These are phyloP conservation scores for Linum lewisii DNA, from an alignment of 345 rosid genomes.

Conservation along the genomic window DNA sequence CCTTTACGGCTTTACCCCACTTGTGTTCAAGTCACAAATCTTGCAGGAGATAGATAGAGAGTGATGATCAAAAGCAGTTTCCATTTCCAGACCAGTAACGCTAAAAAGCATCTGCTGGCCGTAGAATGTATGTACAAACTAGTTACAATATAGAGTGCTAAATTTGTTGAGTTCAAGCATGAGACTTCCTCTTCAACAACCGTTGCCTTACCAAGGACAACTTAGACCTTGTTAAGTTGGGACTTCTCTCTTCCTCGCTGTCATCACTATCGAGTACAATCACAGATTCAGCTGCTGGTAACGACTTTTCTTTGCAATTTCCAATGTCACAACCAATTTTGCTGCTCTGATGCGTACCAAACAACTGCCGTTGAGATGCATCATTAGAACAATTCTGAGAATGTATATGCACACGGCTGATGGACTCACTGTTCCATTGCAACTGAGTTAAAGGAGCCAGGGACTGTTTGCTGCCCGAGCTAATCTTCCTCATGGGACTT, in stretches of 20 bases:
- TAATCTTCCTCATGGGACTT: slow-evolving; percentile 15
- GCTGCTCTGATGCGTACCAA: slow-evolving; percentile 9
- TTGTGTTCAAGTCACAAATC: no score
- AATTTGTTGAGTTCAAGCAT: no score
- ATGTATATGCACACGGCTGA: slow-evolving; percentile 8
- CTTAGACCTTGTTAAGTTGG: slow-evolving; percentile 23
- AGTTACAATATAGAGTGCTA: no score
- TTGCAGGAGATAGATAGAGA: no score
- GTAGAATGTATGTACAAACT: no score
- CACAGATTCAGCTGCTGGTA: slow-evolving; percentile 28
- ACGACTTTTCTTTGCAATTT: slow-evolving; percentile 22
- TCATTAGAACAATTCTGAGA: slow-evolving; percentile 4
- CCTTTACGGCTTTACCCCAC: no score
- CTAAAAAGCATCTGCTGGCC: no score
- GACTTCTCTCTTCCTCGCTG: slow-evolving; percentile 47
- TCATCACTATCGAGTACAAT: slow-evolving; percentile 76
- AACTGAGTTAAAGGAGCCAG: slow-evolving; percentile 23
- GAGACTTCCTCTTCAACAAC: slow-evolving; percentile 18
- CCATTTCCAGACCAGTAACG: no score
- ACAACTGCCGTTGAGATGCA: slow-evolving; percentile 9
- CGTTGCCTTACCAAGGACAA: slow-evolving; percentile 34
- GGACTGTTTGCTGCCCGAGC: slow-evolving; percentile 20
- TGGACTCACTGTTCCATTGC: slow-evolving; percentile 12
- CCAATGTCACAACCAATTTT: slow-evolving; percentile 15
- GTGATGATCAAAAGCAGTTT: no score